A percentile compares a stretch with the other conserved stretches of the same genome.
phyloP scores from a whole-genome alignment of 2,329 filamentous ascomycete species.

The Nemania serpens region DNA sequence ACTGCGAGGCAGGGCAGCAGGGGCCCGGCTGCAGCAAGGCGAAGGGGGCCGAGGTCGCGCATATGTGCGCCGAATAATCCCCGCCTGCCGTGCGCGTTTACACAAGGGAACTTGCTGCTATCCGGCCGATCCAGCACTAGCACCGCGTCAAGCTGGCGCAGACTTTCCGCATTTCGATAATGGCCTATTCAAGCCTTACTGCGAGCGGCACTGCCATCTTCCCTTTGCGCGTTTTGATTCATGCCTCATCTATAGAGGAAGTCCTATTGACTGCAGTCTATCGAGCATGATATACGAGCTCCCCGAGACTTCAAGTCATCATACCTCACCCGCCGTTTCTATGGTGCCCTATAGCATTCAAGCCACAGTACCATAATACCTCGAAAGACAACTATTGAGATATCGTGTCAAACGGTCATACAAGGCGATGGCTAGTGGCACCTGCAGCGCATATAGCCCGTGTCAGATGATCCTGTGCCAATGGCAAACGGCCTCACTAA shows the following conservation, averaged over 20 bases:
- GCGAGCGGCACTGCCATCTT: too few relatives aligned
- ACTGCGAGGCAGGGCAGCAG: background rate
- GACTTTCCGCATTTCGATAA: background rate
- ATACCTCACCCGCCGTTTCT: background rate
- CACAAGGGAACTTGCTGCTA: slow-evolving; percentile 3
- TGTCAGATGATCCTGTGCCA: slow-evolving; percentile 18
- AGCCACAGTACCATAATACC: background rate
- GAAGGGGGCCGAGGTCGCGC: slow-evolving; percentile 9
- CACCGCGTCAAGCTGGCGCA: slow-evolving; percentile 1
- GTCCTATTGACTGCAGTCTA: background rate
- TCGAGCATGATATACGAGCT: background rate
- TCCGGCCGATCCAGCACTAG: background rate
- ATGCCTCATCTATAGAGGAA: too few relatives aligned
- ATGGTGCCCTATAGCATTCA: background rate
- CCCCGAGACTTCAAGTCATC: background rate
- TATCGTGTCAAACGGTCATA: background rate
- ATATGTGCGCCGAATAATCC: slow-evolving; percentile 5
- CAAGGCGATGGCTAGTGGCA: slow-evolving; percentile 1
- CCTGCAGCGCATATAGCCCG: slow-evolving; percentile 7
- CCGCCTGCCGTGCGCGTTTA: background rate
- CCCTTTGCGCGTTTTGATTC: too few relatives aligned
- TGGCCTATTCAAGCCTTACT: background rate
- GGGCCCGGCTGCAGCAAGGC: slow-evolving; percentile 6
- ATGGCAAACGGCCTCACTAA: background rate
- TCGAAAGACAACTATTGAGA: background rate